phyloP scores from a whole-genome alignment of 306 rosid genomes.

The Casuarina cunninghamiana region DNA sequence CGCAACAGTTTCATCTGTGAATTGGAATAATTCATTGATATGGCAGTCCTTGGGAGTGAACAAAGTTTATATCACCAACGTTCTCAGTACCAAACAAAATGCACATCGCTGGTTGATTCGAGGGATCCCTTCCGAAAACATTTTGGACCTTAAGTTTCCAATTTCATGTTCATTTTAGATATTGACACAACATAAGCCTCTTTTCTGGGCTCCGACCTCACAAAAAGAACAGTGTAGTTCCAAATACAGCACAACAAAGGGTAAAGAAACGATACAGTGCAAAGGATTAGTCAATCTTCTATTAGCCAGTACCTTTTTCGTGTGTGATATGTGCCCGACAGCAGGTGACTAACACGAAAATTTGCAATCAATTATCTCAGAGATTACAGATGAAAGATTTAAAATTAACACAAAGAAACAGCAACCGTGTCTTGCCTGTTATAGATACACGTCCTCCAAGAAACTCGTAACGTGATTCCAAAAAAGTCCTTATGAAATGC shows the following conservation, averaged over 20 bases:
- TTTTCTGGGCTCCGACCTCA: background rate
- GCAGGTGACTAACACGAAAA: conserved; percentile 47
- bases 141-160: background rate
- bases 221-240: background rate
- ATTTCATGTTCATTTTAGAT: background rate
- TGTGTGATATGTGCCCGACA: conserved; percentile 71
- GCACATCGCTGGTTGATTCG: background rate
- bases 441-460: conserved; percentile 76
- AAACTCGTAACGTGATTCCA: conserved; percentile 70
- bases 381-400: conserved; percentile 15
- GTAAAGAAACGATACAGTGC: background rate
- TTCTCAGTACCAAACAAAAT: background rate
- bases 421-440: conserved; percentile 59
- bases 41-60: no score
- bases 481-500: conserved; percentile 70
- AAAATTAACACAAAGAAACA: conserved; percentile 10
- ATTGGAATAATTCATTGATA: no score
- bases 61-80: background rate
- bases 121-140: background rate
- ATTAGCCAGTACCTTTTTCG: conserved; percentile 57
- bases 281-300: background rate
- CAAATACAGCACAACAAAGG: background rate
- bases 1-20: no score
- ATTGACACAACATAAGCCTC: background rate
- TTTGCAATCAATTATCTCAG: conserved; percentile 29